Evolutionary conservation across 139 green algal genomes (phyloP).

Genomic region (Ostreobium quekettii): DNA sequence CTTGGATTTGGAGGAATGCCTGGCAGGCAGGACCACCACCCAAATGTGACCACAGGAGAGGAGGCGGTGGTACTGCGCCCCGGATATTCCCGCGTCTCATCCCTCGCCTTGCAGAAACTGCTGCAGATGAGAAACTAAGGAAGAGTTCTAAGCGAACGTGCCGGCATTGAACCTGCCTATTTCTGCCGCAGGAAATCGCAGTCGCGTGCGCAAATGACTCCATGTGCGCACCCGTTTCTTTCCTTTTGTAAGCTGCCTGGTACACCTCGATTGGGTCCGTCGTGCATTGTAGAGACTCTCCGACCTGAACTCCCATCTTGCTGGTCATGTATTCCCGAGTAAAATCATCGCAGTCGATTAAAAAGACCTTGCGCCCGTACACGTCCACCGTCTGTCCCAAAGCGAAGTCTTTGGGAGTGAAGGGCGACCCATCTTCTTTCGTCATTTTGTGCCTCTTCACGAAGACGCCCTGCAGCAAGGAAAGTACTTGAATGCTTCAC

Average conservation of each 20-base stretch:
- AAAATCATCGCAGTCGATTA: constrained; percentile 75
- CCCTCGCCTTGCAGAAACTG: too few relatives aligned
- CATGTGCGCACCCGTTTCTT: constrained; percentile 1
- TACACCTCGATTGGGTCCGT: constrained; percentile 20
- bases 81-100: too few relatives aligned
- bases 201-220: too few relatives aligned
- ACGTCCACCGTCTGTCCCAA: constrained; percentile 62
- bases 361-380: constrained; percentile 63
- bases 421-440: constrained; percentile 40
- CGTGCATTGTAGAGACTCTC: neutral
- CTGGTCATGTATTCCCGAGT: constrained; percentile 47
- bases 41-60: too few relatives aligned
- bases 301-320: neutral
- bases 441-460: constrained; percentile 69
- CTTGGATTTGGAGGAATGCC: constrained; percentile 24
- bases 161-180: too few relatives aligned
- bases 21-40: neutral
- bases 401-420: constrained; percentile 49
- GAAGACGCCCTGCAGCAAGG: constrained; percentile 72
- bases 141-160: too few relatives aligned
- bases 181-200: too few relatives aligned
- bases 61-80: too few relatives aligned
- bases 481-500: too few relatives aligned
- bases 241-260: neutral
- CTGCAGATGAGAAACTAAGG: too few relatives aligned